These are phyloP conservation scores for Bisporella sp. DNA, from an alignment of 2,329 filamentous ascomycete genomes.

Conservation along the genomic window DNA sequence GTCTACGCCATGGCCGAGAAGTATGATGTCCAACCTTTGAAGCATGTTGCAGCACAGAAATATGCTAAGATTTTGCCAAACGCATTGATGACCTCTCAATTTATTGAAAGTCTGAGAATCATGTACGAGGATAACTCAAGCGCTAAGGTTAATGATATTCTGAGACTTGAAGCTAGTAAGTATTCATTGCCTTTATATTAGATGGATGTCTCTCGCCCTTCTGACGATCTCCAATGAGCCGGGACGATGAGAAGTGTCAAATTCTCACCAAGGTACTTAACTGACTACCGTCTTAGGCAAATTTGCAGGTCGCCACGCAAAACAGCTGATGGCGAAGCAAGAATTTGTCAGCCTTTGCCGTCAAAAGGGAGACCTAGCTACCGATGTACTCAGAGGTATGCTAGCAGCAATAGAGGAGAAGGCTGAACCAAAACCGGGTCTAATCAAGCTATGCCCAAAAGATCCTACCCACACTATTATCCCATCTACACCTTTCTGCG, in stretches of 20 bases:
- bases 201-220: too few relatives aligned
- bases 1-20: conserved; percentile 12
- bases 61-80: not conserved
- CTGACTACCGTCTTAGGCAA: too few relatives aligned
- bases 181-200: too few relatives aligned
- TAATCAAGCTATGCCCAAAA: too few relatives aligned
- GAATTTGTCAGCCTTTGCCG: conserved; percentile 9
- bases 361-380: conserved; percentile 7
- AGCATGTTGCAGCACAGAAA: conserved; percentile 4
- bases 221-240: too few relatives aligned
- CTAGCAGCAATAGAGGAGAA: too few relatives aligned
- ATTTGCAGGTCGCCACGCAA: not conserved
- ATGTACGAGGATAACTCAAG: conserved; percentile 10
- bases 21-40: conserved; percentile 11
- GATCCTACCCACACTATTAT: too few relatives aligned
- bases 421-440: too few relatives aligned
- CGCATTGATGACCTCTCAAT: conserved; percentile 3
- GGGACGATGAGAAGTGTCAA: too few relatives aligned
- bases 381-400: not conserved
- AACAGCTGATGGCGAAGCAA: not conserved
- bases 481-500: too few relatives aligned
- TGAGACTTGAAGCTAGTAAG: conserved; percentile 2
- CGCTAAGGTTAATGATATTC: not conserved
- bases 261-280: too few relatives aligned
- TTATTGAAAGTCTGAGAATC: conserved; percentile 7